These are phyloP conservation scores for Cercophora newfieldiana DNA, from an alignment of 495 filamentous ascomycete genomes.

Conservation along the genomic window DNA sequence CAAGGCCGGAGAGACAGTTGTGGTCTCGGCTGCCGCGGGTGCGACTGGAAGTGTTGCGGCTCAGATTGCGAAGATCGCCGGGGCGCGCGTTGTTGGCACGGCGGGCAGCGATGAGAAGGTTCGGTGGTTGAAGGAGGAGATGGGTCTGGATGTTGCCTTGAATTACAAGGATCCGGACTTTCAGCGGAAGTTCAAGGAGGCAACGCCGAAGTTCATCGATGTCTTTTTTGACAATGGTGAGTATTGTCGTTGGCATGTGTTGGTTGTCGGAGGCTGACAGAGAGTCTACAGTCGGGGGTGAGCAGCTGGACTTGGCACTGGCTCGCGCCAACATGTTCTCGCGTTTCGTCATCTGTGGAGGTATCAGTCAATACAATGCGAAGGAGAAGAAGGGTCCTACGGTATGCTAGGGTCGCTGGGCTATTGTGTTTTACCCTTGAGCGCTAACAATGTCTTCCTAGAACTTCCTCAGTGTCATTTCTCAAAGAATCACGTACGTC, in stretches of 20 bases:
- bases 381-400: constrained; percentile 29
- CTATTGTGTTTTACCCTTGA: background rate
- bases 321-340: constrained; percentile 54
- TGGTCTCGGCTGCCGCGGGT: constrained; percentile 69
- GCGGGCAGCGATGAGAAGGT: constrained; percentile 67
- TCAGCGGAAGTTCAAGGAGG: constrained; percentile 54
- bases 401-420: constrained; percentile 13
- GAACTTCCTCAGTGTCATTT: constrained; percentile 37
- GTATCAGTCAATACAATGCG: constrained; percentile 46
- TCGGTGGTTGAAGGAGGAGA: constrained; percentile 56
- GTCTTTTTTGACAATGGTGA: constrained; percentile 67
- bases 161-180: constrained; percentile 67
- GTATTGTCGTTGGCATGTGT: background rate
- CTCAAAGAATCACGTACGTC: constrained; percentile 36
- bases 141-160: constrained; percentile 64
- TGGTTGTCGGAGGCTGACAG: background rate
- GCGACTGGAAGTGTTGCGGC: constrained; percentile 68
- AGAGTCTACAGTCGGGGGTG: constrained; percentile 51
- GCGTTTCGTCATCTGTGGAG: constrained; percentile 63
- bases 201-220: constrained; percentile 62
- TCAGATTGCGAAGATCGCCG: constrained; percentile 69
- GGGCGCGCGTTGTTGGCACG: constrained; percentile 61
- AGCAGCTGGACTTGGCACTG: constrained; percentile 63
- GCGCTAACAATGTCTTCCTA: constrained; percentile 12
- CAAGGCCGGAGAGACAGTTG: constrained; percentile 60